Conservation (phyloP, 257 asterid species). For the Jasminum sambac region DNA sequence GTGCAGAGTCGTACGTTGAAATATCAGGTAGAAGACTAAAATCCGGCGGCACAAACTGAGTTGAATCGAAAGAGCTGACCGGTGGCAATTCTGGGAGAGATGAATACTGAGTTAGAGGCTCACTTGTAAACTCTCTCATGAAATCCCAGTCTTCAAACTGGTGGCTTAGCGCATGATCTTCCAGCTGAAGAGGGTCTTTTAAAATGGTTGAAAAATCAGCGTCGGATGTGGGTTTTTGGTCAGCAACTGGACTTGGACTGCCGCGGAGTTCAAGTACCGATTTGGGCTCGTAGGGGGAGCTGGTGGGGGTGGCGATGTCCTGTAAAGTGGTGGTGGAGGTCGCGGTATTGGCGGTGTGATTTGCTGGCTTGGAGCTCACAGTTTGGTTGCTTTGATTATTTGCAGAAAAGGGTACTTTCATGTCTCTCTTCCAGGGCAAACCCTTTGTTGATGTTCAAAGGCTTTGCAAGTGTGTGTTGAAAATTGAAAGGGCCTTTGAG, state of each 20-base stretch:
- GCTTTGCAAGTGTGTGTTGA: background rate
- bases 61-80: slow-evolving; percentile 41
- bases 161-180: slow-evolving; percentile 47
- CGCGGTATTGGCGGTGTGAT: slow-evolving; percentile 6
- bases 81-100: slow-evolving; percentile 46
- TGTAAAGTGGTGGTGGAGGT: slow-evolving; percentile 15
- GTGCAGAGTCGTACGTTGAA: slow-evolving; percentile 24
- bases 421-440: slow-evolving; percentile 31
- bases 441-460: background rate
- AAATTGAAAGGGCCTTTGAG: background rate
- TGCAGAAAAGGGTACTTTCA: slow-evolving; percentile 55
- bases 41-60: slow-evolving; percentile 46
- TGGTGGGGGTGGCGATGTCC: slow-evolving; percentile 19
- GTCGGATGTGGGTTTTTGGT: slow-evolving; percentile 19
- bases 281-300: slow-evolving; percentile 48
- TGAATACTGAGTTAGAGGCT: slow-evolving; percentile 32
- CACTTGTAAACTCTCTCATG: slow-evolving; percentile 44
- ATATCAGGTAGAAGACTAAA: slow-evolving; percentile 49
- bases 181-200: slow-evolving; percentile 47
- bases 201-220: slow-evolving; percentile 27
- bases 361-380: slow-evolving; percentile 32
- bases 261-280: slow-evolving; percentile 50
- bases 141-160: slow-evolving; percentile 42
- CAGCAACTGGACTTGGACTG: slow-evolving; percentile 36
- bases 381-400: slow-evolving; percentile 31